Evolutionary conservation across 2,329 filamentous ascomycete genomes (phyloP).

Genomic region (Diaporthe aspalathi): DNA sequence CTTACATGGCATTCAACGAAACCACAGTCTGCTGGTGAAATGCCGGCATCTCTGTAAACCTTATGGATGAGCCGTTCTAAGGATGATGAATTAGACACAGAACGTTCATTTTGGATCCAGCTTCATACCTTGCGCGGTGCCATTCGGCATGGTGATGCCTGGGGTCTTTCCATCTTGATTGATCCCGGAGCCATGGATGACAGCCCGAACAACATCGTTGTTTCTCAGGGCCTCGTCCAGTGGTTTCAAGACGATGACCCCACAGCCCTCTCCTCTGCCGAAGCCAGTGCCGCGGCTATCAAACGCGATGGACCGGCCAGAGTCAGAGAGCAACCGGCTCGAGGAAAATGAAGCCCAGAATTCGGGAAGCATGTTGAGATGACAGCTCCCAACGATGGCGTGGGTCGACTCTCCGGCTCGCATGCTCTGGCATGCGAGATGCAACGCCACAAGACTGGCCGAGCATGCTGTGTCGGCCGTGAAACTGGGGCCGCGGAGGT

Average conservation of each 20-base stretch:
- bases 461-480: conserved; percentile 66
- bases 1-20: conserved; percentile 51
- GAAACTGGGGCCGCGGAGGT: conserved; percentile 64
- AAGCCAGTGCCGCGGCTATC: conserved; percentile 67
- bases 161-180: conserved; percentile 69
- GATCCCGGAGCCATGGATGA: conserved; percentile 62
- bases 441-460: conserved; percentile 61
- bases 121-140: conserved; percentile 56
- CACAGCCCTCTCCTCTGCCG: conserved; percentile 70
- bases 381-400: conserved; percentile 61
- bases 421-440: conserved; percentile 62
- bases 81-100: conserved; percentile 17
- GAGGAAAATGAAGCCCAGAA: conserved; percentile 52
- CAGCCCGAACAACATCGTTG: conserved; percentile 64
- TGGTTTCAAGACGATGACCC: conserved; percentile 65
- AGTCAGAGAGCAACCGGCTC: conserved; percentile 59
- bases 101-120: neutral
- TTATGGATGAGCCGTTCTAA: conserved; percentile 55
- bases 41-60: conserved; percentile 54
- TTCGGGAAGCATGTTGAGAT: conserved; percentile 60
- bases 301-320: conserved; percentile 63
- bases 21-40: conserved; percentile 52
- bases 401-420: conserved; percentile 57
- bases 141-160: conserved; percentile 68
- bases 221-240: conserved; percentile 38